Conservation (phyloP, 345 rosid species). For the Euclidium syriacum region DNA sequence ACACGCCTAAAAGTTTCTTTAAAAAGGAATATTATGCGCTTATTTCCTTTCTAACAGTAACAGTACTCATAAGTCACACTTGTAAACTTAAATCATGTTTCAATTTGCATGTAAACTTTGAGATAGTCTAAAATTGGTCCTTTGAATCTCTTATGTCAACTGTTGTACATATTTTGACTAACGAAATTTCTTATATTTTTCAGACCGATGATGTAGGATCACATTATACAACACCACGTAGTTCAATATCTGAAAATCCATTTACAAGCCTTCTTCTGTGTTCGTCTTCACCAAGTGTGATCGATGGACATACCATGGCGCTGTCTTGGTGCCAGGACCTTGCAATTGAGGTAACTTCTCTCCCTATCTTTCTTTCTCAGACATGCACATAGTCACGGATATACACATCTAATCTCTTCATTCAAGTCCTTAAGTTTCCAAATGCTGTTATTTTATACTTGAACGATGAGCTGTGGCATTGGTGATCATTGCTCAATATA, state of each 20-base stretch:
- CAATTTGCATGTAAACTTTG: background rate
- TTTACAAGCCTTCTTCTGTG: conserved; percentile 79
- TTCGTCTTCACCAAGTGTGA: conserved; percentile 41
- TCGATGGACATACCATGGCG: conserved; percentile 35
- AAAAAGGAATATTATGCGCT: background rate
- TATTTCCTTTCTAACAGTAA: background rate
- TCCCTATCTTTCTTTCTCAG: conserved; percentile 4
- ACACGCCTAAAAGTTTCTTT: background rate
- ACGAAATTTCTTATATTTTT: conserved; percentile 25
- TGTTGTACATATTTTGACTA: conserved; percentile 13
- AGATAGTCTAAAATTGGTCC: background rate
- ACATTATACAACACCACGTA: conserved; percentile 60
- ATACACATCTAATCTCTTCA: background rate
- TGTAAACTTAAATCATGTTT: conserved; percentile 9
- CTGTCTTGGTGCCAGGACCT: conserved; percentile 80
- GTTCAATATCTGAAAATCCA: conserved; percentile 88
- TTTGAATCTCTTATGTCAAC: conserved; percentile 6
- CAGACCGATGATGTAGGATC: conserved; percentile 88
- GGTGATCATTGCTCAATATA: background rate
- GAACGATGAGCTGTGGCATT: background rate
- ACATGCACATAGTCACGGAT: background rate
- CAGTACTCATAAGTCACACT: background rate
- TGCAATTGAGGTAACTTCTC: conserved; percentile 64
- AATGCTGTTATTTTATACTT: conserved; percentile 2
- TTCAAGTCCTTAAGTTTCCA: background rate